phyloP scores from a whole-genome alignment of 495 filamentous ascomycete species.

The Xylaria nigripes region DNA sequence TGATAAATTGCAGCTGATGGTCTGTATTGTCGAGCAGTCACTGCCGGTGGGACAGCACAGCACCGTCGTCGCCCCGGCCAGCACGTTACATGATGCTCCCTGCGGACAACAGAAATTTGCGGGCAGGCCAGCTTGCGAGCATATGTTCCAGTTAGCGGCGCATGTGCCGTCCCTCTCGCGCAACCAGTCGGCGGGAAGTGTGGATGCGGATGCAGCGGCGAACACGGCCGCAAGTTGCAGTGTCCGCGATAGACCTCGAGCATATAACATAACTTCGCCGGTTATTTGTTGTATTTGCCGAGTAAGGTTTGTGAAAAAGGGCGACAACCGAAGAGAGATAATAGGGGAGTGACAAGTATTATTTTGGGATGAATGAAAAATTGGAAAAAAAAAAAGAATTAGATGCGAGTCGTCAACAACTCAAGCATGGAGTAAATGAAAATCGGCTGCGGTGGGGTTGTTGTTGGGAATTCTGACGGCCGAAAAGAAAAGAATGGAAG shows the following conservation, averaged over 20 bases:
- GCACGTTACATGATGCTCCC: slow-evolving; percentile 50
- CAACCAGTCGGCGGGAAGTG: slow-evolving; percentile 22
- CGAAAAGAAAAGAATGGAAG: not conserved
- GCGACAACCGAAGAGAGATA: not conserved
- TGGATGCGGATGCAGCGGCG: slow-evolving; percentile 23
- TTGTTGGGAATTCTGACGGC: slow-evolving; percentile 5
- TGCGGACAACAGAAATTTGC: slow-evolving; percentile 67
- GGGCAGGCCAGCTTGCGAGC: slow-evolving; percentile 49
- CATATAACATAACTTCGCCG: slow-evolving; percentile 7
- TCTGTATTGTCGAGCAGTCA: slow-evolving; percentile 56
- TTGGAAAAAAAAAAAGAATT: slow-evolving; percentile 1
- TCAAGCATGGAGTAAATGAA: slow-evolving; percentile 2
- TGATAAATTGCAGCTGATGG: slow-evolving; percentile 63
- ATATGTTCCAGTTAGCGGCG: slow-evolving; percentile 33
- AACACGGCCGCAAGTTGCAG: slow-evolving; percentile 25
- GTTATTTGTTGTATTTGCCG: not conserved
- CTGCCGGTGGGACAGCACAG: slow-evolving; percentile 66
- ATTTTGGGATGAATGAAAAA: not conserved
- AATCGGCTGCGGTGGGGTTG: not conserved
- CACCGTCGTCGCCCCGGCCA: slow-evolving; percentile 59
- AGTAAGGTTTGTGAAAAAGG: not conserved
- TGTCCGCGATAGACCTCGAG: slow-evolving; percentile 16
- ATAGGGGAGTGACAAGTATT: not conserved
- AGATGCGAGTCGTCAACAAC: slow-evolving; percentile 10
- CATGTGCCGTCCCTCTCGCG: slow-evolving; percentile 29